Evolutionary conservation across 2,329 filamentous ascomycete genomes (phyloP), one percentile per base, ranked within the genome.

Genomic region (Trichoderma sp.): DNA sequence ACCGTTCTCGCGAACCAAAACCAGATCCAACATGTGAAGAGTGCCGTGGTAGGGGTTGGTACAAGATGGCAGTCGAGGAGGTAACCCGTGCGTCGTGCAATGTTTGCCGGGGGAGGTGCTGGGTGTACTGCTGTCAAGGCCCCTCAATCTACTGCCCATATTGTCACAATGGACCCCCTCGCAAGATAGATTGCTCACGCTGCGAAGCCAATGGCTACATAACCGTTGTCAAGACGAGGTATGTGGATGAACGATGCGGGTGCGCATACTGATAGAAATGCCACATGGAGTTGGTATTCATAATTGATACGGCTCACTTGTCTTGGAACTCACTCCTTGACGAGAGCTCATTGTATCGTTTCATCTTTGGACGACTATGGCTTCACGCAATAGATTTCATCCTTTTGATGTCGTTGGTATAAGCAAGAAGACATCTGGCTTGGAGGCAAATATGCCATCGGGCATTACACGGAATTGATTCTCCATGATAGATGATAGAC

Each of bases 11-110:
- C 11, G 30, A 65, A 47, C 34, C 32, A 36, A 71, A 71, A 15
- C 51, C 69, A 36, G 58, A 71, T 6, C 69, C 69, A 51, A 71
- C 53, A 2, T 71, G 69, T 28, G 69, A 71, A 71, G 69, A 71
- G 1, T 71, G 69, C 51, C 11, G 32, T n/a, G 69, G 69, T n/a
- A 65, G 12, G 9, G 69, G 69, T 15, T 47, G n/a, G 24, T 71
- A 28, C 15, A 65, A 36, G 61, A 18, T 47, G 9, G 4, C n/a
- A 5, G 36, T 5, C 0, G 26, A 65, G 28, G 61, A 64, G 28
- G 28, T 4, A 24, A 34, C 39, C 21, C 24, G 5, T 5, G 60
- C 43, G 5, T 26, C 60, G 11, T 71, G 69, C 51, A 66, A 60
- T n/a, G 60, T 64, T 15, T 71, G 69, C 36, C 24, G 28, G 2